Evolutionary conservation across 768 basidiomycete genomes (phyloP).

Genomic region (Podaxis sp.): DNA sequence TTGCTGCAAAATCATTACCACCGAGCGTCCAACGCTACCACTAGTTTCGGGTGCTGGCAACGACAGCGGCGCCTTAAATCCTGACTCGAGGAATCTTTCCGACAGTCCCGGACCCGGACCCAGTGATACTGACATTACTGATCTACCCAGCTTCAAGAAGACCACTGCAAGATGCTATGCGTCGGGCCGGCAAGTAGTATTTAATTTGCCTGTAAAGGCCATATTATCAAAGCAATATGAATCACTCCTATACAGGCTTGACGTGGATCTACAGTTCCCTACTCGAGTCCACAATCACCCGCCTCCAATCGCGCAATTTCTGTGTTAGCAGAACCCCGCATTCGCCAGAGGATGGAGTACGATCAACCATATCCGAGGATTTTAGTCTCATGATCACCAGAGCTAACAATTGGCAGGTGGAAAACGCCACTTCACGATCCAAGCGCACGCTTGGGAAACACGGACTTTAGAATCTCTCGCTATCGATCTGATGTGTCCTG

Average conservation of each 20-base stretch:
- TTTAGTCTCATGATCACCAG: neutral
- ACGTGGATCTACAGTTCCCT: slow-evolving; percentile 9
- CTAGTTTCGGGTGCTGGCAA: no score
- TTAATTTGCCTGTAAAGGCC: neutral
- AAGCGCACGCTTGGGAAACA: neutral
- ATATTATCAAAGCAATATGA: neutral
- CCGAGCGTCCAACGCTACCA: no score
- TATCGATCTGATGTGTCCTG: neutral
- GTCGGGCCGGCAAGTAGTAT: neutral
- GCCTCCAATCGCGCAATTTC: neutral
- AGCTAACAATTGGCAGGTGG: neutral
- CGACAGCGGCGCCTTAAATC: neutral
- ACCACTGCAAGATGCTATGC: neutral
- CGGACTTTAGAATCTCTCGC: neutral
- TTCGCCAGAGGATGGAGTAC: neutral
- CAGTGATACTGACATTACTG: neutral
- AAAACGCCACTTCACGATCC: neutral
- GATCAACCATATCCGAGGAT: slow-evolving; percentile 3
- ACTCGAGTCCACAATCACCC: slow-evolving; percentile 11
- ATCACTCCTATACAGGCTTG: neutral
- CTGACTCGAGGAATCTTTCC: no score
- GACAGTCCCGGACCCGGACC: no score
- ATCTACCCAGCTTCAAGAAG: neutral
- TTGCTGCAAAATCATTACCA: no score
- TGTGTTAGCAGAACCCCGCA: neutral